Evolutionary conservation across 1,284 basidiomycete genomes (phyloP).

Genomic region (Marasmius tenuissimus): DNA sequence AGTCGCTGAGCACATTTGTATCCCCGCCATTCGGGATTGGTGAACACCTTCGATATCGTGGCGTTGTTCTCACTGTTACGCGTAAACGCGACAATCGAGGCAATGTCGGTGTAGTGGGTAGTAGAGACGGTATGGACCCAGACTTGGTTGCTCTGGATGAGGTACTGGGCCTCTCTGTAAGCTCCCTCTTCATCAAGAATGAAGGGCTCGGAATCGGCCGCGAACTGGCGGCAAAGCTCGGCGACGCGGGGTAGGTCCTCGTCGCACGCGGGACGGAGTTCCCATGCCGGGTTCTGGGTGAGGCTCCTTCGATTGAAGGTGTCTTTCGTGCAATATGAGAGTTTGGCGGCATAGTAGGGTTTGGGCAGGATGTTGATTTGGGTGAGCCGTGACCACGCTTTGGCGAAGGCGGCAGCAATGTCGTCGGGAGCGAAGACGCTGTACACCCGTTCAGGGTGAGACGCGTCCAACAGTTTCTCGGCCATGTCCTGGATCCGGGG

Average conservation of each 20-base stretch:
- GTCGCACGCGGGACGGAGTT: background rate
- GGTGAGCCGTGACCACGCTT: constrained; percentile 45
- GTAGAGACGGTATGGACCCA: constrained; percentile 59
- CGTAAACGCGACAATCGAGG: constrained; percentile 66
- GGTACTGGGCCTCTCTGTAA: constrained; percentile 44
- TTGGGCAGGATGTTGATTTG: constrained; percentile 34
- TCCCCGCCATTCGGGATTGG: constrained; percentile 48
- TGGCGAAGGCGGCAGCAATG: constrained; percentile 48
- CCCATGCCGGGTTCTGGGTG: background rate
- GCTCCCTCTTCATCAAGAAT: constrained; percentile 42
- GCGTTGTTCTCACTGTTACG: constrained; percentile 50
- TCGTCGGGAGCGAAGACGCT: constrained; percentile 61
- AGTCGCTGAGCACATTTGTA: constrained; percentile 58
- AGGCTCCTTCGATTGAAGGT: constrained; percentile 31
- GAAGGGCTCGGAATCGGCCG: constrained; percentile 56
- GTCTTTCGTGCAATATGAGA: constrained; percentile 50
- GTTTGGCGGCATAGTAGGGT: constrained; percentile 63
- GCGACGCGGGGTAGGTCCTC: constrained; percentile 41
- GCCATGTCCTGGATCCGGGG: constrained; percentile 37
- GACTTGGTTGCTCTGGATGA: constrained; percentile 48
- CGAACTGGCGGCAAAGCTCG: constrained; percentile 54
- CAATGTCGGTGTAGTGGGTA: constrained; percentile 35
- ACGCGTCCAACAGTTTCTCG: constrained; percentile 25
- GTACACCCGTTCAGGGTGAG: constrained; percentile 49
- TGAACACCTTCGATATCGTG: constrained; percentile 68